Percentiles rank a stretch among this genome's conserved stretches.
Conservation (phyloP, 495 filamentous ascomycete genomes). For the Aspergillus sclerotioniger region DNA sequence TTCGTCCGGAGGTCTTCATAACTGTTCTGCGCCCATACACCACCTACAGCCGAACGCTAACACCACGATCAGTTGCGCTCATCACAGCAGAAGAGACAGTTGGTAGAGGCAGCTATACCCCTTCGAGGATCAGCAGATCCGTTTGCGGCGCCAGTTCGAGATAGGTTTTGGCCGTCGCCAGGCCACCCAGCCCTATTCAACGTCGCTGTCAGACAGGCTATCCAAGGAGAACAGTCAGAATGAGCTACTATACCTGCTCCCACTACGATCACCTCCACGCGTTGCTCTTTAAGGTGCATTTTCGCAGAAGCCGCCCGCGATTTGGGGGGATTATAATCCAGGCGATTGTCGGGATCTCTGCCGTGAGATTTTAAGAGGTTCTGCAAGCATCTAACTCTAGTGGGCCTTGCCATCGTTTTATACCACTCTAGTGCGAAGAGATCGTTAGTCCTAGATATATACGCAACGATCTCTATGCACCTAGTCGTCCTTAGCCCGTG, state of each 20-base stretch:
- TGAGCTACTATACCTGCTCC: background rate
- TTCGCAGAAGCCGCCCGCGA: background rate
- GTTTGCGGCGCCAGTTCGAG: conserved; percentile 24
- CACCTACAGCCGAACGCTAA: conserved; percentile 26
- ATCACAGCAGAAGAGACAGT: background rate
- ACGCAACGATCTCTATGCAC: too few species aligned
- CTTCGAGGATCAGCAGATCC: conserved; percentile 26
- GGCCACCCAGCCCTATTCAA: conserved; percentile 18
- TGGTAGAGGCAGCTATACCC: background rate
- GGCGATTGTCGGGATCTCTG: background rate
- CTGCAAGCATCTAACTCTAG: too few species aligned
- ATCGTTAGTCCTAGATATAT: too few species aligned
- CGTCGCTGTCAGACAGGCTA: background rate
- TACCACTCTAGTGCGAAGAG: too few species aligned
- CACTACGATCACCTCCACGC: background rate
- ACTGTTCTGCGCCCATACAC: conserved; percentile 28
- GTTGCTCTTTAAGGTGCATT: background rate
- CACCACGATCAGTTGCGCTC: background rate
- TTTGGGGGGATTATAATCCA: background rate
- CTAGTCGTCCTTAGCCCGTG: too few species aligned
- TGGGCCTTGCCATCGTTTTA: too few species aligned
- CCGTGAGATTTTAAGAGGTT: background rate
- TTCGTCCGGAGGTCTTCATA: conserved; percentile 19
- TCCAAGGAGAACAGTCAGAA: background rate
- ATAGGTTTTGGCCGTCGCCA: conserved; percentile 33